These are phyloP conservation scores for Barbatosphaeria neglecta DNA, from an alignment of 495 filamentous ascomycete species.

Conservation along the genomic window DNA sequence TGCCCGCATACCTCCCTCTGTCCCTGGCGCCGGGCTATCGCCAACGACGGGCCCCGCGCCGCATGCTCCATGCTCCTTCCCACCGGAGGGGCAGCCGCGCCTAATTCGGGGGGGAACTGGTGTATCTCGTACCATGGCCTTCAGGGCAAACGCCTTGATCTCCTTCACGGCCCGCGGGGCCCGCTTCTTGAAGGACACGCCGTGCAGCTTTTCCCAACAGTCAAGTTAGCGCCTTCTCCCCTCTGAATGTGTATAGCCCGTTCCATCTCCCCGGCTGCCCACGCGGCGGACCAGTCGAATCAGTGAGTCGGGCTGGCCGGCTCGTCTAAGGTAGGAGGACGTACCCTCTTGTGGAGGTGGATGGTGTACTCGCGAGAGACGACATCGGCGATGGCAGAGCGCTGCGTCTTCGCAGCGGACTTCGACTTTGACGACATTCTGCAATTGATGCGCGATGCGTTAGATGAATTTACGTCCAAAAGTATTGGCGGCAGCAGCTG, in stretches of 20 bases:
- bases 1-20: slow-evolving; percentile 1
- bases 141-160: slow-evolving; percentile 82
- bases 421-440: slow-evolving; percentile 64
- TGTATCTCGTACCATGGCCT: slow-evolving; percentile 76
- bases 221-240: slow-evolving; percentile 8
- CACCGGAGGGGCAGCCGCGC: no score
- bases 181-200: slow-evolving; percentile 98
- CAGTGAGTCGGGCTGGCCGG: neutral
- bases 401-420: slow-evolving; percentile 56
- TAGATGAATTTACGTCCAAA: neutral
- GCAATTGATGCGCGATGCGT: neutral
- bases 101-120: neutral
- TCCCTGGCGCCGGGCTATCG: slow-evolving; percentile 1
- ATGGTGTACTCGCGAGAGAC: slow-evolving; percentile 99
- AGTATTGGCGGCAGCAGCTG: neutral
- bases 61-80: no score
- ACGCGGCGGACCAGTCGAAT: neutral
- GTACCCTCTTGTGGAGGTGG: slow-evolving; percentile 98
- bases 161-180: slow-evolving; percentile 97
- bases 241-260: no score
- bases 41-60: no score
- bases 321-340: no score
- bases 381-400: slow-evolving; percentile 95
- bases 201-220: slow-evolving; percentile 58
- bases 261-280: neutral